Evolutionary conservation across 2,329 filamentous ascomycete species (phyloP).

Genomic region (Colletotrichum musae): DNA sequence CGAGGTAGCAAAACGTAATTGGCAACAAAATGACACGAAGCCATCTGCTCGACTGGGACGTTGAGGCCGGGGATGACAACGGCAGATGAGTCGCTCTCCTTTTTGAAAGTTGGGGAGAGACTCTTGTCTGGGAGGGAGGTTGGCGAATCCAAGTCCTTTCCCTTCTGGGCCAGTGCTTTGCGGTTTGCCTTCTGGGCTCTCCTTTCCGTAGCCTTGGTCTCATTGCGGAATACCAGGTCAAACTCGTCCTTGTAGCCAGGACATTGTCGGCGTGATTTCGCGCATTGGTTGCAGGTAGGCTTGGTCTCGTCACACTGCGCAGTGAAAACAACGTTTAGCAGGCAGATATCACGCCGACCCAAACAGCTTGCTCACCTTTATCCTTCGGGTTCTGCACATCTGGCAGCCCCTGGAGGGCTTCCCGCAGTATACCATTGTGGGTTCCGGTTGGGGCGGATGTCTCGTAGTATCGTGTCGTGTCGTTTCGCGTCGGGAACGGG

Average conservation of each 20-base stretch:
- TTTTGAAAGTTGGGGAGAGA: slow-evolving; percentile 42
- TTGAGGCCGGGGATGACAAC: slow-evolving; percentile 55
- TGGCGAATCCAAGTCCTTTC: slow-evolving; percentile 47
- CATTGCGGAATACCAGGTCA: slow-evolving; percentile 80
- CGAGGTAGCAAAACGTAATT: slow-evolving; percentile 72
- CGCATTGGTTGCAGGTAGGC: slow-evolving; percentile 76
- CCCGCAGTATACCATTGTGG: slow-evolving; percentile 75
- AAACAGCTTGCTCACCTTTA: slow-evolving; percentile 71
- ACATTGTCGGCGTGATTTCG: slow-evolving; percentile 74
- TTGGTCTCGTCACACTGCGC: slow-evolving; percentile 76
- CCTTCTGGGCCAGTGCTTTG: slow-evolving; percentile 59
- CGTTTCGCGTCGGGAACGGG: not conserved
- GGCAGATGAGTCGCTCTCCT: slow-evolving; percentile 40
- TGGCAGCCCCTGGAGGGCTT: slow-evolving; percentile 79
- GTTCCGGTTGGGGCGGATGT: not conserved
- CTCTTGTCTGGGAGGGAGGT: slow-evolving; percentile 40
- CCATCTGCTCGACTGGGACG: slow-evolving; percentile 67
- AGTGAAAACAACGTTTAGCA: slow-evolving; percentile 24
- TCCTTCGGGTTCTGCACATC: slow-evolving; percentile 80
- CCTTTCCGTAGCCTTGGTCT: slow-evolving; percentile 77
- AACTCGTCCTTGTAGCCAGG: slow-evolving; percentile 81
- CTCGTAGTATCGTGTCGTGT: not conserved
- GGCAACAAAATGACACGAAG: slow-evolving; percentile 71
- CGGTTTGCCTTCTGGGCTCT: slow-evolving; percentile 71
- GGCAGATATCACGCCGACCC: slow-evolving; percentile 31